Base-by-base conservation (phyloP, 176 grass and related monocot genomes). In the Juncus inflexus region DNA sequence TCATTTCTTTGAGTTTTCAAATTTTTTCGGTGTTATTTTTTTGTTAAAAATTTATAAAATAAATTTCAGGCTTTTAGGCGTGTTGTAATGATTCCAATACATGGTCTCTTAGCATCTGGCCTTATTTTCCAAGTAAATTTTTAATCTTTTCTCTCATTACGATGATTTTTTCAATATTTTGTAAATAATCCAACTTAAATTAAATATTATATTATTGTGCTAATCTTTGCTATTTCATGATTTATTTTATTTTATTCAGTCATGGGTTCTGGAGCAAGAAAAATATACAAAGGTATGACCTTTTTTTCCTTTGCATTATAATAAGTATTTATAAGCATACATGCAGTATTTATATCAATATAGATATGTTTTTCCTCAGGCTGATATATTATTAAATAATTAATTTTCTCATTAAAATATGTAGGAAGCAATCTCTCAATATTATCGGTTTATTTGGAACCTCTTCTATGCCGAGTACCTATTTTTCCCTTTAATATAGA, bases 361-460 rank as follows among this genome's bases (percentile, higher is more conserved):
- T 28, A 59, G 19, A 28, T 28, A 28, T 28, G 19, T 28, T 28
- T 28, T 28, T 28, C 1, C 19, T 28, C 19, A 28, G 45, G 37
- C 15, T 37, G 40, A 55, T 38, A 59, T n/a, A 63, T 28, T 54
- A 7, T 73, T 62, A 43, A 35, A 47, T 47, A 47, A 4, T 42
- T 65, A 42, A 12, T 12, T 41, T 55, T 49, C 64, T 60, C 19
- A 76, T 47, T 76, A 60, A 77, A 41, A 76, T 58, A 73, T 58
- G 45, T 78, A 99, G 95, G 86, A 90, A 74, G 85, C 89, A 61
- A 94, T 99, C 73, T 87, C 78, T 6, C 72, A 94, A 58, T 99
- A 82, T 73, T 99, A 99, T 43, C 75, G 72, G 61, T 94, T 99
- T 76, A 92, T 94, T 50, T 99, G 95, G 95, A 94, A 94, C 61